Conservation (phyloP, 805 yeast species). For the Ogataea pignaliae region DNA sequence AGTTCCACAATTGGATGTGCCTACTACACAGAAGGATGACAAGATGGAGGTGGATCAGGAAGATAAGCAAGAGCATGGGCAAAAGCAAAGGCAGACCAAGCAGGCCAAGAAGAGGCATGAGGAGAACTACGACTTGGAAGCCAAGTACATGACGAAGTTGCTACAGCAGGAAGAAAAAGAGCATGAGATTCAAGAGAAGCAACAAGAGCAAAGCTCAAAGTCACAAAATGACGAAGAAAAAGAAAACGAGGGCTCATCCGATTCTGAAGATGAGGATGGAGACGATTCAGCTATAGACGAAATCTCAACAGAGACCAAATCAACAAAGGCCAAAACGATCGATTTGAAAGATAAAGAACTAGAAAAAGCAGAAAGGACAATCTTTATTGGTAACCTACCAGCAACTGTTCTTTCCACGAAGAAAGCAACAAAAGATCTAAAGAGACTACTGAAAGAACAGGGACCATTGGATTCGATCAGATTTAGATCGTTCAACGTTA, state of each 20-base stretch:
- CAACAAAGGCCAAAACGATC: conserved; percentile 41
- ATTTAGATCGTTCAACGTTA: conserved; percentile 88
- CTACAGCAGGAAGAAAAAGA: conserved; percentile 33
- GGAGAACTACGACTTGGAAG: conserved; percentile 50
- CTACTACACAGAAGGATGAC: conserved; percentile 7
- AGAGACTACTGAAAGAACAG: conserved; percentile 48
- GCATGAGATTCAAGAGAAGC: conserved; percentile 9
- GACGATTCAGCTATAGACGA: conserved; percentile 18
- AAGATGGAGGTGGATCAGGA: conserved; percentile 18
- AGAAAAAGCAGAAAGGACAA: conserved; percentile 76
- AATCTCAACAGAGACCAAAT: conserved; percentile 3
- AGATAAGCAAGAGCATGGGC: conserved; percentile 20
- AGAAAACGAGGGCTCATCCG: conserved; percentile 8
- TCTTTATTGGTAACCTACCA: conserved; percentile 85
- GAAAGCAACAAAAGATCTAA: conserved; percentile 55
- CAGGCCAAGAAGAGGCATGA: conserved; percentile 26
- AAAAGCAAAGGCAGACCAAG: conserved; percentile 22
- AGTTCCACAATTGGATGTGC: conserved; percentile 9
- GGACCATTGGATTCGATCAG: conserved; percentile 72
- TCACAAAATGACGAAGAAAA: conserved; percentile 7
- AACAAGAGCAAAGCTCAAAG: conserved; percentile 20
- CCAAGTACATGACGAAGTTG: conserved; percentile 48
- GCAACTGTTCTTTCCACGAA: conserved; percentile 61
- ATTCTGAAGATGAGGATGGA: conserved; percentile 21
- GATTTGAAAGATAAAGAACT: conserved; percentile 69